Base-by-base conservation (phyloP, 371 early-diverging fungal species). In the Catenaria anguillulae region DNA sequence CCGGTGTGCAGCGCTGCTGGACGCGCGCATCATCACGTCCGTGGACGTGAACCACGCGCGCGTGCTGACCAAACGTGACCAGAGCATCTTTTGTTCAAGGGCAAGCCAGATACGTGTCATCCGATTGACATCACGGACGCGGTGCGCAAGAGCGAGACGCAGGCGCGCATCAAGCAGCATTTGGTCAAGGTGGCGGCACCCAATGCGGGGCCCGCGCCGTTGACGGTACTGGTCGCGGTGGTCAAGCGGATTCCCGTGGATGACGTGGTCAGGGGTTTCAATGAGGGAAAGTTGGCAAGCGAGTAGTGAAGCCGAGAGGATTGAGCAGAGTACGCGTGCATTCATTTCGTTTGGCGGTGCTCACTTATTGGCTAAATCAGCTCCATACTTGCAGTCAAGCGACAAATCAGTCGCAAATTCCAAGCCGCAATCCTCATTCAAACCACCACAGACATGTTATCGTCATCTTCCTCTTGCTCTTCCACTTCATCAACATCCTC, bases 321-420 rank as follows among this genome's bases (percentile, higher is more conserved):
- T 62, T 33, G 56, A 36, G 26, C 62, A 56, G 33, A 69, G 68
- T 70, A 55, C 71, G n/a, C n/a, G n/a, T n/a, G n/a, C n/a, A n/a
- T n/a, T n/a, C n/a, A n/a, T n/a, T n/a, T n/a, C n/a, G n/a, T n/a
- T n/a, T n/a, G n/a, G n/a, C n/a, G n/a, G n/a, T n/a, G n/a, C n/a
- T n/a, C n/a, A n/a, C n/a, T n/a, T n/a, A n/a, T n/a, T n/a, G n/a
- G n/a, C n/a, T n/a, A n/a, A n/a, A n/a, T n/a, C n/a, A n/a, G n/a
- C n/a, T n/a, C n/a, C n/a, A n/a, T n/a, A n/a, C n/a, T n/a, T 40
- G 10, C 17, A 17, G 40, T 40, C 40, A 40, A 40, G 40, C 5
- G 10, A 40, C 40, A 17, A 40, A 17, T 40, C 40, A 17, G n/a
- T n/a, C n/a, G n/a, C n/a, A n/a, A n/a, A n/a, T n/a, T 40, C 10